phyloP scores from a whole-genome alignment of 2,329 filamentous ascomycete genomes.

The Microdochium nivale region DNA sequence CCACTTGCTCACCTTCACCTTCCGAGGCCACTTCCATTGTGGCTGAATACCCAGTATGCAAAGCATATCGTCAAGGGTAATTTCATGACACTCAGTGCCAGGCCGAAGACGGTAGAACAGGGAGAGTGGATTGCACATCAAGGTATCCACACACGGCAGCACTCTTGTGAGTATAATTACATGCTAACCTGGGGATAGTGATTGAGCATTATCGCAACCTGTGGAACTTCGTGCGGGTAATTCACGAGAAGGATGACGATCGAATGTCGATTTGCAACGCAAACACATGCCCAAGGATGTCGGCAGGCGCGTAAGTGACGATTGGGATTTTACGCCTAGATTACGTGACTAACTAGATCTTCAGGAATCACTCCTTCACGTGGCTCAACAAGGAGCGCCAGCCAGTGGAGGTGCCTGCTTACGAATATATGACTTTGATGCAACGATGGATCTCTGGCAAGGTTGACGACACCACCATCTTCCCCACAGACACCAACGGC shows the following conservation, averaged over 20 bases:
- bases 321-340: neutral
- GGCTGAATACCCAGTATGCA: constrained; percentile 67
- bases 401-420: constrained; percentile 85
- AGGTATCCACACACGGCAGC: constrained; percentile 44
- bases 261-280: constrained; percentile 76
- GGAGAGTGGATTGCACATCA: constrained; percentile 96
- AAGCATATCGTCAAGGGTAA: constrained; percentile 93
- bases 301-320: constrained; percentile 73
- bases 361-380: constrained; percentile 84
- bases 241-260: constrained; percentile 77
- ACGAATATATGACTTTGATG: constrained; percentile 90
- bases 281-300: constrained; percentile 81
- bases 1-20: constrained; percentile 53
- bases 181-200: constrained; percentile 42
- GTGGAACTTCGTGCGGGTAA: constrained; percentile 80
- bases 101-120: constrained; percentile 86
- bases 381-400: constrained; percentile 86
- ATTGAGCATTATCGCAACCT: constrained; percentile 88
- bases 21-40: constrained; percentile 59
- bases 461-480: constrained; percentile 81
- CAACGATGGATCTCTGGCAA: constrained; percentile 97
- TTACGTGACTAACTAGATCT: constrained; percentile 7
- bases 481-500: constrained; percentile 74
- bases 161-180: neutral
- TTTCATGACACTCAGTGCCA: constrained; percentile 90